Evolutionary conservation across 148 eudicot genomes (phyloP).

Genomic region (Camellia lanceoleosa): DNA sequence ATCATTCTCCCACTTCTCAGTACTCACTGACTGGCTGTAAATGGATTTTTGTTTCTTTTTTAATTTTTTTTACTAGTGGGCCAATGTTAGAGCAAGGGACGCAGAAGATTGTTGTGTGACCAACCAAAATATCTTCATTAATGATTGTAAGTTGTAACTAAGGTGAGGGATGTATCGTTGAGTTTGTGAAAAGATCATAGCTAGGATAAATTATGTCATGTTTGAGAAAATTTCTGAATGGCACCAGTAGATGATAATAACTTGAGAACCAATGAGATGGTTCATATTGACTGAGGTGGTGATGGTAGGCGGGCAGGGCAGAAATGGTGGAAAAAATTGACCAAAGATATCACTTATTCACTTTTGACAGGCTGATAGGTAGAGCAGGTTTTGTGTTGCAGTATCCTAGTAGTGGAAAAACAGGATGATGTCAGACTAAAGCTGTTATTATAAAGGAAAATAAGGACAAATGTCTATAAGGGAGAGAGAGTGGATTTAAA

Average conservation of each 20-base stretch:
- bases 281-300: background rate
- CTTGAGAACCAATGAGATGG: background rate
- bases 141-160: background rate
- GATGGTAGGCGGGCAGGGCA: background rate
- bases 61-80: no score
- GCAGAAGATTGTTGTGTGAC: background rate
- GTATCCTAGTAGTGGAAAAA: background rate
- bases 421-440: background rate
- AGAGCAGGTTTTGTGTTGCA: background rate
- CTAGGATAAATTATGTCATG: background rate
- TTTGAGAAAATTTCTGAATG: background rate
- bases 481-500: background rate
- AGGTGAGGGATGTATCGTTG: background rate
- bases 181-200: background rate
- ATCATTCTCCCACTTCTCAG: constrained; percentile 29
- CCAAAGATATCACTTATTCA: background rate
- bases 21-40: constrained; percentile 10
- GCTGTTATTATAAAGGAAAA: background rate
- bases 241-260: background rate
- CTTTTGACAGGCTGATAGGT: background rate
- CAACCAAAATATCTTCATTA: background rate
- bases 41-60: background rate
- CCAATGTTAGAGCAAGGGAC: no score
- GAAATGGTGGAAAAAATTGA: background rate
- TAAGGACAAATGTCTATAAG: background rate